phyloP scores from a whole-genome alignment of 1,284 basidiomycete genomes.

The Chalciporus piperatoides region DNA sequence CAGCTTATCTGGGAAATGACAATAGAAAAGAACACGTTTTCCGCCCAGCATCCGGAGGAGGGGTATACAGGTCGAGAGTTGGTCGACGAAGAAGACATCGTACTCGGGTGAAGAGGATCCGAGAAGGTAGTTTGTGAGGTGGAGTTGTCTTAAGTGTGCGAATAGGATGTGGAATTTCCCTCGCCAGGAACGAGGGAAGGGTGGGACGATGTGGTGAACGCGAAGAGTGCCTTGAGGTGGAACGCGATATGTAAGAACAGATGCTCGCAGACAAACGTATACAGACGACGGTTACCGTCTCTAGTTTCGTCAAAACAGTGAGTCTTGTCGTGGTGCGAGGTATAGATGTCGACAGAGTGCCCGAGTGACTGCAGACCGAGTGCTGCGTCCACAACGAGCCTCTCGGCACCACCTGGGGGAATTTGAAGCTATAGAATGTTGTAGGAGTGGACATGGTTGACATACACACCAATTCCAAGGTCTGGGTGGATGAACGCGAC shows the following conservation, averaged over 20 bases:
- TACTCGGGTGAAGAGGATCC: slow-evolving; percentile 44
- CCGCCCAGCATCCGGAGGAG: slow-evolving; percentile 66
- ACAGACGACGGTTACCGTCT: slow-evolving; percentile 56
- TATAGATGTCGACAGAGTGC: slow-evolving; percentile 90
- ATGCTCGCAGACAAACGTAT: slow-evolving; percentile 1
- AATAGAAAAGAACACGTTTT: slow-evolving; percentile 91
- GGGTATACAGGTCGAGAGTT: slow-evolving; percentile 89
- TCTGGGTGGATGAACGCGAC: slow-evolving; percentile 95
- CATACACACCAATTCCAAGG: slow-evolving; percentile 80
- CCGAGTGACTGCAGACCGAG: slow-evolving; percentile 82
- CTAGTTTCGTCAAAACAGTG: slow-evolving; percentile 90
- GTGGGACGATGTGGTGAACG: slow-evolving; percentile 74
- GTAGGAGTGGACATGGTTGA: background rate
- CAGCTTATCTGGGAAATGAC: slow-evolving; percentile 95
- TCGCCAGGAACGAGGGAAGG: slow-evolving; percentile 74
- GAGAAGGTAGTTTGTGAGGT: slow-evolving; percentile 69
- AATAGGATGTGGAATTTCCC: slow-evolving; percentile 86
- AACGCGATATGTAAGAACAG: background rate
- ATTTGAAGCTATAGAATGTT: background rate
- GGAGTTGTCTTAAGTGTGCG: slow-evolving; percentile 85
- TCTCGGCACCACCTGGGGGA: slow-evolving; percentile 85
- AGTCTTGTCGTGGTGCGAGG: slow-evolving; percentile 84
- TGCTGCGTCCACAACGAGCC: slow-evolving; percentile 95
- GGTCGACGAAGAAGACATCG: slow-evolving; percentile 94
- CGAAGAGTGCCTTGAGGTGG: slow-evolving; percentile 66